Base-by-base conservation (phyloP, 257 asterid species). In the Solanum chiquidenum region DNA sequence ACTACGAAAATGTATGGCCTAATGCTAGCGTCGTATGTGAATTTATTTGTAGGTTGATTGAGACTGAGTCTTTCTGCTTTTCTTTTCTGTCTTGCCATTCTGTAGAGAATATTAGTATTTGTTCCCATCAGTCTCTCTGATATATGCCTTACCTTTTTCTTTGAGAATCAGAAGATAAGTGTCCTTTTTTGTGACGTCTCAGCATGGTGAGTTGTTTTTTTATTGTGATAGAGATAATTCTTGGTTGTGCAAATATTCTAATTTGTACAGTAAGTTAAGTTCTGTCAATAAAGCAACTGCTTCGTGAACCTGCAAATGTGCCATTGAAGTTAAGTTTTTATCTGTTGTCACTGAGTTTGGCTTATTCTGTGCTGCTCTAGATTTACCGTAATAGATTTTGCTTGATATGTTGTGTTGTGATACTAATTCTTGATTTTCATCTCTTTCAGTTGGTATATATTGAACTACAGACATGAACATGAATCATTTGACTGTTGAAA, bases 401-500 rank as follows among this genome's bases (percentile, higher is more conserved):
- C 42, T 46, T 25, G 40, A 49, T 82, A 49, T 82, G 44, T 49
- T 40, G 42, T 66, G 73, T 84, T 55, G 82, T 52, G 83, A 87
- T 90, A 83, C 94, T 92, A 64, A 93, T 80, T 3, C 52, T 85
- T 82, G 86, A 85, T 86, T 89, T 87, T 88, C 82, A 58, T 60
- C 77, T 46, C 76, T 87, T 87, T 92, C 91, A 94, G 83, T 89
- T 90, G 91, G 84, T 35, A 35, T 10, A 18, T 18, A 64, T 75
- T 37, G 79, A 68, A 38, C 85, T 31, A 84, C 66, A 87, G 87
- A 83, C 91, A 91, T 92, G 95, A 91, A 86, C 73, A 80, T 80
- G 87, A 91, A 93, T 88, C 85, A 86, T 87, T 89, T 91, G 88
- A 92, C 92, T 23, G 90, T 90, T 83, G 94, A 94, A 90, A 93